Percentiles rank a stretch among this genome's conserved stretches.
phyloP scores from a whole-genome alignment of 2,329 filamentous ascomycete species.

The Leptographium radiaticola region DNA sequence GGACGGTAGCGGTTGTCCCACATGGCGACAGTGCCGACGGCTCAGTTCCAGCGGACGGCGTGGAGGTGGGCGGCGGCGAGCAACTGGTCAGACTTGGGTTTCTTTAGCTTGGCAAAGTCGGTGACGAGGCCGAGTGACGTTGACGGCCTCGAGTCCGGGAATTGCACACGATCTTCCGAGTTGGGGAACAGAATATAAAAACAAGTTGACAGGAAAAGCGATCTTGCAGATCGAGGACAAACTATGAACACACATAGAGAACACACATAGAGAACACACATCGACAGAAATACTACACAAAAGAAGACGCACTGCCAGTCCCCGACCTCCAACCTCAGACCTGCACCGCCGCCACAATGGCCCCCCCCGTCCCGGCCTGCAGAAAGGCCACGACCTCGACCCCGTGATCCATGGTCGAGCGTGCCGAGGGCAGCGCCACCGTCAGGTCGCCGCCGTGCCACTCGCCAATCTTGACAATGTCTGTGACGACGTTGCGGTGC shows the following conservation, averaged over 20 bases:
- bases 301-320: neutral
- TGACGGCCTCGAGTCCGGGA: constrained; percentile 26
- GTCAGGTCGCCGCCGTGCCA: constrained; percentile 20
- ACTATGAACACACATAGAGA: too few species aligned
- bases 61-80: constrained; percentile 32
- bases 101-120: constrained; percentile 35
- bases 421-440: constrained; percentile 13
- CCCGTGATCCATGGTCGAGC: constrained; percentile 9
- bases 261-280: too few species aligned
- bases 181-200: too few species aligned
- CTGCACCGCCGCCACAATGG: constrained; percentile 5
- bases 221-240: too few species aligned
- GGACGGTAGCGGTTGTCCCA: constrained; percentile 34
- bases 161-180: too few species aligned
- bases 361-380: constrained; percentile 1
- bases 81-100: constrained; percentile 31
- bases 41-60: constrained; percentile 36
- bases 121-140: constrained; percentile 33
- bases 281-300: neutral
- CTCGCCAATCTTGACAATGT: constrained; percentile 21
- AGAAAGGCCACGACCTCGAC: constrained; percentile 4
- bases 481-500: constrained; percentile 19
- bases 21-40: constrained; percentile 33
- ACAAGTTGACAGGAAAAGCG: too few species aligned
- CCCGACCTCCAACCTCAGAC: neutral